Evolutionary conservation across 2,329 filamentous ascomycete species (phyloP).

Genomic region (Penicillium sp.): DNA sequence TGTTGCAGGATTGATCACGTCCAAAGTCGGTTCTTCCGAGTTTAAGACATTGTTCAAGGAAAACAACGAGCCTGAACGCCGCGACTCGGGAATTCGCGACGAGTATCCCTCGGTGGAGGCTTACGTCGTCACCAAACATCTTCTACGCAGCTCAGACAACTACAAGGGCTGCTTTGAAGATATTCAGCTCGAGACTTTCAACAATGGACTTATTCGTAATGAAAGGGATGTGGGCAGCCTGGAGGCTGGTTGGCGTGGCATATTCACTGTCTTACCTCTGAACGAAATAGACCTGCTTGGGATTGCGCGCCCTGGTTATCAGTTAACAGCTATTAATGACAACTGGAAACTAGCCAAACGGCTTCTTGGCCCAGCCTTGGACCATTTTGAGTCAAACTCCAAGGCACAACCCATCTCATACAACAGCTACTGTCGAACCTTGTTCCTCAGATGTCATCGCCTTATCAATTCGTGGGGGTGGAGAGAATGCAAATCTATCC

Average conservation of each 20-base stretch:
- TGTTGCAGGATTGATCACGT: constrained; percentile 36
- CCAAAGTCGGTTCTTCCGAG: constrained; percentile 31
- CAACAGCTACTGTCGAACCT: constrained; percentile 54
- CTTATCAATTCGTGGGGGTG: constrained; percentile 57
- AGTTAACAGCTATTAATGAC: constrained; percentile 41
- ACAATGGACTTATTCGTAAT: constrained; percentile 19
- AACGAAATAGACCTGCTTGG: constrained; percentile 53
- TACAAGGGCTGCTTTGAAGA: constrained; percentile 44
- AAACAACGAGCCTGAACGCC: constrained; percentile 39
- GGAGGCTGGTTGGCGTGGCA: constrained; percentile 41
- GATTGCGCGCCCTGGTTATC: constrained; percentile 41
- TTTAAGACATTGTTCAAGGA: constrained; percentile 47
- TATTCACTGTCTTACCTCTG: constrained; percentile 55
- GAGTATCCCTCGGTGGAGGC: constrained; percentile 45
- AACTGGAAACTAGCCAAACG: constrained; percentile 52
- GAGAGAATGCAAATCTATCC: constrained; percentile 53
- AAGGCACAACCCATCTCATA: constrained; percentile 43
- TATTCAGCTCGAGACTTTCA: constrained; percentile 35
- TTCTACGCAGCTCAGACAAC: constrained; percentile 33
- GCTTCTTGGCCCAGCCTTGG: constrained; percentile 48
- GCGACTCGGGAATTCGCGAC: constrained; percentile 50
- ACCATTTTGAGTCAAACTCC: constrained; percentile 46
- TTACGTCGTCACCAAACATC: constrained; percentile 47
- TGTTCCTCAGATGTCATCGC: constrained; percentile 52
- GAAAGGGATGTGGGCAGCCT: constrained; percentile 30